Evolutionary conservation across 345 rosid genomes (phyloP).

Genomic region (Gossypium ekmanianum): DNA sequence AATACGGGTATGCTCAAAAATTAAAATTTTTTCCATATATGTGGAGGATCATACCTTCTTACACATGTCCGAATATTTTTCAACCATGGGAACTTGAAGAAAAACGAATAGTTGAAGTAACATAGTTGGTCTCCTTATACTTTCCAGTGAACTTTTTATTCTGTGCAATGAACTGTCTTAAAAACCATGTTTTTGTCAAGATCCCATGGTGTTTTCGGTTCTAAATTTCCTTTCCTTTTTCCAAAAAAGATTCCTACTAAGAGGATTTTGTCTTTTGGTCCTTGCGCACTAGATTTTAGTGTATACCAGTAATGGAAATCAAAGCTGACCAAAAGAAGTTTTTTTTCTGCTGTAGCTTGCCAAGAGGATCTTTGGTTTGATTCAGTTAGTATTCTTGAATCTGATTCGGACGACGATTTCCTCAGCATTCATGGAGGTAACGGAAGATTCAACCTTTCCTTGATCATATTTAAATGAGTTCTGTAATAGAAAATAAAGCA

Average conservation of each 20-base stretch:
- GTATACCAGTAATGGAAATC: neutral
- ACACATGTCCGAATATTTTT: neutral
- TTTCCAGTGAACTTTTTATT: neutral
- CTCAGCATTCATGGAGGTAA: slow-evolving; percentile 74
- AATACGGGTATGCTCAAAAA: too few relatives aligned
- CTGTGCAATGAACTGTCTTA: neutral
- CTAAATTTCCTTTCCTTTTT: neutral
- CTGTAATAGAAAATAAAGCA: neutral
- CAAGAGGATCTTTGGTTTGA: slow-evolving; percentile 83
- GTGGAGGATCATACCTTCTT: neutral
- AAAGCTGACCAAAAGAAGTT: neutral
- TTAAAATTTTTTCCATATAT: neutral
- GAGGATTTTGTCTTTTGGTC: neutral
- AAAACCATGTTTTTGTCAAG: neutral
- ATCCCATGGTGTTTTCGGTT: neutral
- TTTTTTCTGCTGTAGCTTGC: slow-evolving; percentile 39
- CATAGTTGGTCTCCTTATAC: too few relatives aligned
- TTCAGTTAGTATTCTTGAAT: slow-evolving; percentile 70
- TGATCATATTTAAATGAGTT: neutral
- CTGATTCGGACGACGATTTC: slow-evolving; percentile 84
- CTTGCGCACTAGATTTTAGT: neutral
- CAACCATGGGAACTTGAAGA: too few relatives aligned
- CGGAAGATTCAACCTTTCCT: neutral
- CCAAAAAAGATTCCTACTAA: neutral
- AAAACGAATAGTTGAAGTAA: too few relatives aligned